Conservation (phyloP, 768 basidiomycete genomes). For the Leccinum olivaceopallidum region DNA sequence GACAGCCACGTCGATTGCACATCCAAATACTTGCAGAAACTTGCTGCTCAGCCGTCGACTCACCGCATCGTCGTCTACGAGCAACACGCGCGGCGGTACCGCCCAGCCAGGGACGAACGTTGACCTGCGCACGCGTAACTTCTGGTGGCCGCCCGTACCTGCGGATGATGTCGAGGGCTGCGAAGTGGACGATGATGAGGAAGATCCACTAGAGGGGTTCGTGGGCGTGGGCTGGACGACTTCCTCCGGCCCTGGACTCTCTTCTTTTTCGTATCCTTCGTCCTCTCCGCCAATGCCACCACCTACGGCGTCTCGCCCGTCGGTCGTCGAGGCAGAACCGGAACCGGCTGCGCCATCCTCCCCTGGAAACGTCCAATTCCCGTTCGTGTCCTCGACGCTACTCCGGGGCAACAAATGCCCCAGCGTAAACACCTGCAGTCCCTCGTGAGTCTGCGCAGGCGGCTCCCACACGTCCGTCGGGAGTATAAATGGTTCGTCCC, state of each 20-base stretch:
- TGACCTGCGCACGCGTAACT: conserved; percentile 68
- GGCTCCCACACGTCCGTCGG: conserved; percentile 29
- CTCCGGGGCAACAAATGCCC: conserved; percentile 71
- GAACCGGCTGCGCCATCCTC: conserved; percentile 19
- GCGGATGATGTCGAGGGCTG: conserved; percentile 13
- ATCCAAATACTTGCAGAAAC: conserved; percentile 94
- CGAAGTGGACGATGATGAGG: conserved; percentile 20
- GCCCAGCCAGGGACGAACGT: conserved; percentile 91
- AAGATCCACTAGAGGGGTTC: conserved; percentile 20
- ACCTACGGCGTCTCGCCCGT: conserved; percentile 25
- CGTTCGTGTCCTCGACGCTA: conserved; percentile 49
- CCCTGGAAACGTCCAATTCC: conserved; percentile 61
- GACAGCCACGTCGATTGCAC: conserved; percentile 91
- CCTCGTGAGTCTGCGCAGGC: conserved; percentile 49
- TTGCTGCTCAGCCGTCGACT: conserved; percentile 87
- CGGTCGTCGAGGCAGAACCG: conserved; percentile 11
- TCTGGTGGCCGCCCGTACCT: conserved; percentile 32
- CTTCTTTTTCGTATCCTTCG: conserved; percentile 27
- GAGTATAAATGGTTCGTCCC: conserved; percentile 31
- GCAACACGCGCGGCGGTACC: conserved; percentile 83
- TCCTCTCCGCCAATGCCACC: conserved; percentile 18
- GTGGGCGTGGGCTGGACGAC: conserved; percentile 42
- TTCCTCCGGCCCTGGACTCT: conserved; percentile 36
- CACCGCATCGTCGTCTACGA: conserved; percentile 96
- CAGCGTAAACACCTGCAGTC: conserved; percentile 78